Base-by-base conservation (phyloP, 164 flowering plant genomes). In the Sedum album region DNA sequence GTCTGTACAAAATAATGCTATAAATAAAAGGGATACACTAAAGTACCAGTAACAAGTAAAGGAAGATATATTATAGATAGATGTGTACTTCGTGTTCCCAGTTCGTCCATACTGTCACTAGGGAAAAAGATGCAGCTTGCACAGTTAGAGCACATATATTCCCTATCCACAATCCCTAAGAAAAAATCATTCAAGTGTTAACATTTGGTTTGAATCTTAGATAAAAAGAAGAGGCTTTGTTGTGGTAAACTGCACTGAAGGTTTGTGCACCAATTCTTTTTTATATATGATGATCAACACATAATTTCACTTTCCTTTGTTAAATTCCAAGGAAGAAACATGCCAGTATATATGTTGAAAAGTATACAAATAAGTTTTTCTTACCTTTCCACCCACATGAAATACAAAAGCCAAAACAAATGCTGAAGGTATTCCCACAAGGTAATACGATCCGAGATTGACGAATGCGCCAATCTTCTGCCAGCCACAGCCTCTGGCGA, bases 401-500 rank as follows among this genome's bases (percentile, higher is more conserved):
- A 85, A 51, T 17, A 82, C 79, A 73, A 91, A 89, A 53, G 91
- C 87, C 0, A 87, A 73, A 26, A 87, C 31, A 60, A 84, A 30
- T 35, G 86, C 81, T 31, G 44, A 70, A 51, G 95, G 95, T 80
- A 91, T 75, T 26, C 93, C 97, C 6, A 86, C 85, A n/a, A 91
- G 55, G 70, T 85, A 89, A 74, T 82, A 85, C 15, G 91, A 78
- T 66, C 89, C 95, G 1, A 87, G 84, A 71, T 89, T 89, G 31
- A 91, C 71, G 36, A 35, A 80, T 36, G 91, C 91, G 8, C 95
- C 90, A 21, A 87, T 80, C 76, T 85, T 89, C 77, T 91, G 95
- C 91, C 89, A 85, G 9, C 97, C 91, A 74, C 97, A 87, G 41
- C 97, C 97, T 82, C 95, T 87, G 15, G 81, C 90, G 66, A 53